Evolutionary conservation across 768 basidiomycete species (phyloP).

Genomic region (Boletus pseudo-olivaceus): DNA sequence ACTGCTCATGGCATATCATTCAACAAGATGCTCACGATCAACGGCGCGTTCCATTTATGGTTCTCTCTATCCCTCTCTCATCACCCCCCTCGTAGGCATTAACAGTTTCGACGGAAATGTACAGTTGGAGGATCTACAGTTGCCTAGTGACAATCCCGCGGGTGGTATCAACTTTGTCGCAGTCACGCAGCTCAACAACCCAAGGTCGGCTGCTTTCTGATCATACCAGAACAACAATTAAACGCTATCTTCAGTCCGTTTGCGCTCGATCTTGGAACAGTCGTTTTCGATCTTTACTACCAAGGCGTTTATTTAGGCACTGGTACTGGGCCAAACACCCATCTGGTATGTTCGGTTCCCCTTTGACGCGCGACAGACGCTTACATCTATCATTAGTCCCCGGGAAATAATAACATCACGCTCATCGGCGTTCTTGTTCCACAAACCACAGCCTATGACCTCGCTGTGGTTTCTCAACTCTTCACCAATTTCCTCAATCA

Average conservation of each 20-base stretch:
- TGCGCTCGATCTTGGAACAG: conserved; percentile 63
- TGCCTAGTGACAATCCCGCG: conserved; percentile 62
- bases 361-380: neutral
- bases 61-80: neutral
- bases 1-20: conserved; percentile 63
- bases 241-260: conserved; percentile 48
- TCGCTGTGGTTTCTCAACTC: conserved; percentile 52
- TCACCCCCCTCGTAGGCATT: conserved; percentile 40
- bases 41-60: conserved; percentile 36
- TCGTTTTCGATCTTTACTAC: conserved; percentile 60
- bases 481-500: conserved; percentile 75
- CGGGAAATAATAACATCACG: conserved; percentile 55
- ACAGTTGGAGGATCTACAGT: conserved; percentile 51
- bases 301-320: conserved; percentile 52
- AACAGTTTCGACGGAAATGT: conserved; percentile 60
- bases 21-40: conserved; percentile 54
- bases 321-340: conserved; percentile 49
- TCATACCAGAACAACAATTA: neutral
- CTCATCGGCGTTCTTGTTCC: conserved; percentile 54
- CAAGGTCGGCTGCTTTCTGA: conserved; percentile 39
- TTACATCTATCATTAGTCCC: conserved; percentile 33
- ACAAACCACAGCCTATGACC: conserved; percentile 44
- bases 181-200: conserved; percentile 52
- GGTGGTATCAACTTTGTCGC: conserved; percentile 68
- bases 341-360: conserved; percentile 38